phyloP scores from a whole-genome alignment of 73 alveolate species.

The Paramecium sexaurelia region DNA sequence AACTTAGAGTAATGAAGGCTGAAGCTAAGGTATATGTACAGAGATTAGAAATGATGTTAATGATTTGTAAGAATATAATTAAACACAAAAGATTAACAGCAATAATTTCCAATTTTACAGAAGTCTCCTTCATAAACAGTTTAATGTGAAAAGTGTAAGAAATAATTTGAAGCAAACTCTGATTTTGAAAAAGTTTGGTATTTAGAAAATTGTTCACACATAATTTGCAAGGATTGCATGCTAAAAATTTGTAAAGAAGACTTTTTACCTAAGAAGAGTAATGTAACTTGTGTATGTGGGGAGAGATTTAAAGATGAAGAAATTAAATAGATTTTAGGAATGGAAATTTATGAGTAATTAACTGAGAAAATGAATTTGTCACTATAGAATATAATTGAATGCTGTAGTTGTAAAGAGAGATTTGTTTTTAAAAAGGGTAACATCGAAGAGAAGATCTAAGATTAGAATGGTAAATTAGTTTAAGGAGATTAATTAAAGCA shows the following conservation, averaged over 20 bases:
- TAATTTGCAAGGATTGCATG: neutral
- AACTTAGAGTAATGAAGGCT: neutral
- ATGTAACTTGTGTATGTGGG: slow-evolving; percentile 38
- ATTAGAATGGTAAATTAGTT: neutral
- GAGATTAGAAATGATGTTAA: neutral
- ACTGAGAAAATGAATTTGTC: neutral
- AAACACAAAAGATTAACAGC: neutral
- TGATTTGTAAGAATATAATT: neutral
- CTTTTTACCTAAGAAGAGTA: neutral
- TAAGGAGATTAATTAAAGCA: neutral
- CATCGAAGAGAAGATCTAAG: neutral
- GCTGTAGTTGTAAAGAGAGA: neutral
- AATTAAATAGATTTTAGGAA: neutral
- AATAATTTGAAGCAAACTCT: neutral
- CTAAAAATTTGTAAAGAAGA: neutral
- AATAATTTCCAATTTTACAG: neutral
- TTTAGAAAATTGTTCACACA: slow-evolving; percentile 50
- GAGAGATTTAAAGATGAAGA: neutral
- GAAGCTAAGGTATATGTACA: neutral
- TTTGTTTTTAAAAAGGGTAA: slow-evolving; percentile 13
- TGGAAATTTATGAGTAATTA: neutral
- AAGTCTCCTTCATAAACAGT: neutral
- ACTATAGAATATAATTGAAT: neutral
- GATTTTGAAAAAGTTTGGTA: slow-evolving; percentile 42
- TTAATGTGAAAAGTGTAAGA: neutral